Conservation (phyloP, 192 early-diverging fungal genomes). For the Linnemannia schmuckeri region DNA sequence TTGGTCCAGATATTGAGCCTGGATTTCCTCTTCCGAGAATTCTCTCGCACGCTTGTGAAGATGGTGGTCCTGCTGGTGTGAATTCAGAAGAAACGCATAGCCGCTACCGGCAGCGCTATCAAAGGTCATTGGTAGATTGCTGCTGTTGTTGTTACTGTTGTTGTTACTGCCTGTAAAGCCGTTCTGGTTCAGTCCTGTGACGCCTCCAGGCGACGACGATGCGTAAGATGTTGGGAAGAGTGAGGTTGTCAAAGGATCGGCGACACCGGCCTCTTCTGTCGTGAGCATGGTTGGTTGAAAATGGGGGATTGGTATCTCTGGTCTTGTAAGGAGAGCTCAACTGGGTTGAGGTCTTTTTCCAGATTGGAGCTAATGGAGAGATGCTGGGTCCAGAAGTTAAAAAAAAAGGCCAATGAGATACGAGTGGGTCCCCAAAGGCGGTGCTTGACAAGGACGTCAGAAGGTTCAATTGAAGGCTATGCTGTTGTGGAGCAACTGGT, state of each 20-base stretch:
- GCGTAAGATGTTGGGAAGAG: slow-evolving; percentile 17
- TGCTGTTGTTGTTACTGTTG: neutral
- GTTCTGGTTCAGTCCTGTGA: neutral
- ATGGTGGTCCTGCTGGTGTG: slow-evolving; percentile 9
- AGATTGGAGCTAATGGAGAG: neutral
- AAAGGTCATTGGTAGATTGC: neutral
- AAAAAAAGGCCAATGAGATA: neutral
- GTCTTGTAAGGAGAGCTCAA: neutral
- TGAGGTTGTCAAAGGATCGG: neutral
- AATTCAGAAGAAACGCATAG: slow-evolving; percentile 5
- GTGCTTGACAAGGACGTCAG: neutral
- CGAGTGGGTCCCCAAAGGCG: neutral
- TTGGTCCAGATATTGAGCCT: slow-evolving; percentile 41
- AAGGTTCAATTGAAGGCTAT: neutral
- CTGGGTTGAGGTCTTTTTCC: neutral
- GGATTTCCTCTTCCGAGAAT: slow-evolving; percentile 37
- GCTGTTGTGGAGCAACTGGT: neutral
- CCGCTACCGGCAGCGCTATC: slow-evolving; percentile 3
- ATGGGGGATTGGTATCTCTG: neutral
- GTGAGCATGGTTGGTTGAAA: slow-evolving; percentile 11
- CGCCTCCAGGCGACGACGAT: neutral
- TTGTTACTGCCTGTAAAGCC: neutral
- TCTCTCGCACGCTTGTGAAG: slow-evolving; percentile 27
- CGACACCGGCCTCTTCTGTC: slow-evolving; percentile 14
- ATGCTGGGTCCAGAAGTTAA: neutral